Base-by-base conservation (phyloP, 306 rosid genomes). In the Heteromeles arbutifolia region DNA sequence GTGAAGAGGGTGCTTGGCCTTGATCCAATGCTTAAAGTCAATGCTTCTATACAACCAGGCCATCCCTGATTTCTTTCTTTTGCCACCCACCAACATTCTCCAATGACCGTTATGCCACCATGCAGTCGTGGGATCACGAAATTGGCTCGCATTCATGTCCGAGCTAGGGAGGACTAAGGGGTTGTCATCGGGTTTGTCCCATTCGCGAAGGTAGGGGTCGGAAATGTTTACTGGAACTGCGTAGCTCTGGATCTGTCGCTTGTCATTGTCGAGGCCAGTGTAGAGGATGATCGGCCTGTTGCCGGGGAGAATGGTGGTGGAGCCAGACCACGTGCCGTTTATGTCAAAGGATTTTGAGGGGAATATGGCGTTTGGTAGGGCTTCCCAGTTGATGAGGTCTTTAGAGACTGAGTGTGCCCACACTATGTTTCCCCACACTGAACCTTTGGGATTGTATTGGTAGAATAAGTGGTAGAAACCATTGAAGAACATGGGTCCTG, bases 91-190 rank as follows among this genome's bases (percentile, higher is more conserved):
- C 2, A 43, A 0, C 34, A 74, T 64, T 24, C 74, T 58, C 82
- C 82, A 79, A 6, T 58, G 64, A 12, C 72, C 68, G 14, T 56
- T 32, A 5, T 26, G 39, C 39, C 48, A 70, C 82, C 82, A 79
- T 11, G 78, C 82, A 2, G 78, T 79, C 9, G 82, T 79, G 2
- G 82, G 82, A 74, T 79, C 82, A 43, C 78, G 70, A 39, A 79
- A 73, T 18, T 52, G 6, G 54, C 21, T 63, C 8, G 59, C 63
- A 14, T 70, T 76, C 66, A 79, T 79, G 11, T 37, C 82, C 5
- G 64, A 32, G 62, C 21, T 10, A 2, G 82, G 78, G 1, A 26
- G 0, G 52, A 79, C 65, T 5, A 73, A 4, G 0, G 82, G 82
- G 45, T 79, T 79, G 61, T 65, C 69, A 6, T 63, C 62, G 19